Base-by-base conservation (phyloP, 495 filamentous ascomycete genomes). In the Pseudotulostoma volvatum region DNA sequence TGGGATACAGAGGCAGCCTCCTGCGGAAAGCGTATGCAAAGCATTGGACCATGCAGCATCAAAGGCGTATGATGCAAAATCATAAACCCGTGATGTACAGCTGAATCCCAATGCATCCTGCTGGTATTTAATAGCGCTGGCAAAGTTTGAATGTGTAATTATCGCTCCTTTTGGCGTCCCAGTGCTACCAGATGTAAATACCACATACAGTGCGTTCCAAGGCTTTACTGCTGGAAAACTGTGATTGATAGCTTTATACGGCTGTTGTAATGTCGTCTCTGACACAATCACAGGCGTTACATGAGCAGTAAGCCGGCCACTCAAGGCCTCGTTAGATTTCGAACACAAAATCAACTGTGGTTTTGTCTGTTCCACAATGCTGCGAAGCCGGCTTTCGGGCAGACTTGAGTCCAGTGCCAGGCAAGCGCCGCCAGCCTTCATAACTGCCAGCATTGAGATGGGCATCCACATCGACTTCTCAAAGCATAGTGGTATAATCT, bases 401-500 rank as follows among this genome's bases (percentile, higher is more conserved):
- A 30, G 35, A 7, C 11, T 43, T 15, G 38, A 21, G 31, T 49
- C 37, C 16, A 49, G 34, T 5, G 36, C 33, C 3, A 49, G 30
- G 16, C 39, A 46, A 8, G 49, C 57, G 4, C 52, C 66, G 19
- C 71, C 70, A 8, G 71, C 54, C 37, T 69, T 69, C 51, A 74
- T 57, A 20, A 73, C 53, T 13, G 56, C 72, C 9, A 76, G 16
- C 48, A 45, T 1, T 48, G 36, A 42, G 47, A 44, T 53, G 52
- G 9, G 45, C 50, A 16, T n/a, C 66, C 64, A 68, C 34, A 53
- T 56, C 13, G 64, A 71, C 46, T 76, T 76, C 36, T 74, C 65
- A 30, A 75, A 69, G 41, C 62, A 71, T 18, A 75, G 47, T 0
- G 68, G 65, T 4, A 75, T 57, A 11, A 63, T 45, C 13, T 44